These are phyloP conservation scores for Cunninghamia lanceolata DNA, from an alignment of 75 land plant genomes.

Conservation along the genomic window DNA sequence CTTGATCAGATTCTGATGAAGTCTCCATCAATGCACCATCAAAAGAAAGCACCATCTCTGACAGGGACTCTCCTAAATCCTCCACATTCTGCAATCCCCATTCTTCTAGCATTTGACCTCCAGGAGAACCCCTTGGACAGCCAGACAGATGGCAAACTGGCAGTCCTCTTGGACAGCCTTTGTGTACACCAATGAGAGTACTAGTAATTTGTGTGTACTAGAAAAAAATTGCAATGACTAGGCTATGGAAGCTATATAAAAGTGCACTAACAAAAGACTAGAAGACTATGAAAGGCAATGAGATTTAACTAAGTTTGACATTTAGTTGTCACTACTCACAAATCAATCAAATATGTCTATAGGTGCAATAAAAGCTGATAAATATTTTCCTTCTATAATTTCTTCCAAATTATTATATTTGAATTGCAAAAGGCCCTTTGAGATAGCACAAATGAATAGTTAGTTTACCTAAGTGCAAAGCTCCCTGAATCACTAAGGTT, in stretches of 20 bases:
- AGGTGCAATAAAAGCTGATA: background rate
- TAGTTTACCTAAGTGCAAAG: constrained; percentile 56
- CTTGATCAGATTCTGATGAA: constrained; percentile 51
- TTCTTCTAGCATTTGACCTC: constrained; percentile 51
- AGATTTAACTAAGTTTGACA: background rate
- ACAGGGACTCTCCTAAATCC: constrained; percentile 67
- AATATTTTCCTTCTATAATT: background rate
- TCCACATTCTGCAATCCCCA: constrained; percentile 84
- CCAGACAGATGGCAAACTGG: constrained; percentile 57
- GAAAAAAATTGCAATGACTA: background rate
- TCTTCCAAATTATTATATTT: background rate
- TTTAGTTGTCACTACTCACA: background rate
- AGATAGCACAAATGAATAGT: background rate
- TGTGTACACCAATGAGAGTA: constrained; percentile 27
- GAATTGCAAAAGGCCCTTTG: background rate
- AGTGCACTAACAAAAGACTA: background rate
- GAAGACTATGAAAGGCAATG: background rate
- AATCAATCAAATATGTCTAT: background rate
- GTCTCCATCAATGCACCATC: constrained; percentile 14
- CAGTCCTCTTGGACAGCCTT: constrained; percentile 20
- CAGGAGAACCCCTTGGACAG: constrained; percentile 46
- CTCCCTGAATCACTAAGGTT: constrained; percentile 60
- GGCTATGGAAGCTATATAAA: background rate
- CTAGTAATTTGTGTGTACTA: background rate
- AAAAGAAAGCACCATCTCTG: constrained; percentile 40